A percentile compares a stretch with the other conserved stretches of the same genome.
Conservation (phyloP, 148 eudicot genomes). For the Fagopyrum esculentum region DNA sequence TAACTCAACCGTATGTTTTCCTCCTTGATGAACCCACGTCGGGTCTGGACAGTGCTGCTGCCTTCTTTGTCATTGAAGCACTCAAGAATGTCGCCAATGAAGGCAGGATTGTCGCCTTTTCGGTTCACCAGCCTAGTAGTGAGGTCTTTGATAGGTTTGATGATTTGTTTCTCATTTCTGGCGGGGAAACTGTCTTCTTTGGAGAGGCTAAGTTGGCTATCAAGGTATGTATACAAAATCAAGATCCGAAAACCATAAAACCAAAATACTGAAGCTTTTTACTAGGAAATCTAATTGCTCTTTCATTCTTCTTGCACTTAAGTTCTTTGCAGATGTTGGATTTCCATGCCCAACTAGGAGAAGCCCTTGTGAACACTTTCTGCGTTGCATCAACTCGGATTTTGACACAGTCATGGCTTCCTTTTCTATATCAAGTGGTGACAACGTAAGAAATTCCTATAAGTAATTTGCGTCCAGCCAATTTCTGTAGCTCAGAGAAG, state of each 20-base stretch:
- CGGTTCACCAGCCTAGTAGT: constrained; percentile 25
- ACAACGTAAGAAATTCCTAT: not conserved
- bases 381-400: constrained; percentile 8
- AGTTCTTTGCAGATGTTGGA: constrained; percentile 13
- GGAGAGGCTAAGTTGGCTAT: constrained; percentile 43
- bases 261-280: too few relatives aligned
- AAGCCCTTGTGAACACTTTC: constrained; percentile 15
- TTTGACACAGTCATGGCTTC: constrained; percentile 3
- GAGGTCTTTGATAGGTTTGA: constrained; percentile 20
- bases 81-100: constrained; percentile 43
- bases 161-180: constrained; percentile 20
- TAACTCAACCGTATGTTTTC: constrained; percentile 38
- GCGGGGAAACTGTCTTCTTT: constrained; percentile 22
- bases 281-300: not conserved
- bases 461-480: not conserved
- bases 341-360: constrained; percentile 15
- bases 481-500: too few relatives aligned
- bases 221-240: constrained; percentile 20
- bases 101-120: constrained; percentile 36
- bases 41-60: constrained; percentile 58
- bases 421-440: not conserved
- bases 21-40: constrained; percentile 61
- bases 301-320: not conserved
- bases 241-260: too few relatives aligned
- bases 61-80: constrained; percentile 45